A percentile compares a stretch with the other conserved stretches of the same genome.
These are phyloP conservation scores for Gracilaria gracilis DNA, from an alignment of 23 red algal species.

Conservation along the genomic window DNA sequence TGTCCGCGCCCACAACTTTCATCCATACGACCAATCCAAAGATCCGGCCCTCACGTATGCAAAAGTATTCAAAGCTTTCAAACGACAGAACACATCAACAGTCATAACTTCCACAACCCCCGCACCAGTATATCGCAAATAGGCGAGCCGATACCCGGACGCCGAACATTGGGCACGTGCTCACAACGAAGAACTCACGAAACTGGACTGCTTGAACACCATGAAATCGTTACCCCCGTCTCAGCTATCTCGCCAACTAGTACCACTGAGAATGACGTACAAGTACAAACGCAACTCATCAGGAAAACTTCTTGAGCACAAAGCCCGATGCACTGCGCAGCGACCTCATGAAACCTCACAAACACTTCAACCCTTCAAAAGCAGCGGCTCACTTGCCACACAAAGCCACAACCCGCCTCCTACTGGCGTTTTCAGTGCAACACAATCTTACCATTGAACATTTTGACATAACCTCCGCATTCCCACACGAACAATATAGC, in stretches of 20 bases:
- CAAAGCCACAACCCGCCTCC: neutral
- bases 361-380: constrained; percentile 27
- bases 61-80: constrained; percentile 5
- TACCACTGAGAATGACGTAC: neutral
- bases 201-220: neutral
- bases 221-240: neutral
- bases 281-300: neutral
- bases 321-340: constrained; percentile 16
- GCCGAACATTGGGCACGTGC: neutral
- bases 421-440: neutral
- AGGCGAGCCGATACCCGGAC: neutral
- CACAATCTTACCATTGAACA: neutral
- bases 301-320: neutral
- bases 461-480: neutral
- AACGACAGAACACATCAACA: neutral
- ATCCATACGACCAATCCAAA: neutral
- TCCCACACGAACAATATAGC: neutral
- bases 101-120: constrained; percentile 1
- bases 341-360: constrained; percentile 40
- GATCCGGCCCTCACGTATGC: constrained; percentile 1
- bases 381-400: neutral
- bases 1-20: constrained; percentile 4
- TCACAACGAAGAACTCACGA: neutral
- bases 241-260: neutral
- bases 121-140: neutral